Evolutionary conservation across 1,284 basidiomycete species (phyloP), one percentile per base, ranked within the genome.

Genomic region (Ganoderma sinense): DNA sequence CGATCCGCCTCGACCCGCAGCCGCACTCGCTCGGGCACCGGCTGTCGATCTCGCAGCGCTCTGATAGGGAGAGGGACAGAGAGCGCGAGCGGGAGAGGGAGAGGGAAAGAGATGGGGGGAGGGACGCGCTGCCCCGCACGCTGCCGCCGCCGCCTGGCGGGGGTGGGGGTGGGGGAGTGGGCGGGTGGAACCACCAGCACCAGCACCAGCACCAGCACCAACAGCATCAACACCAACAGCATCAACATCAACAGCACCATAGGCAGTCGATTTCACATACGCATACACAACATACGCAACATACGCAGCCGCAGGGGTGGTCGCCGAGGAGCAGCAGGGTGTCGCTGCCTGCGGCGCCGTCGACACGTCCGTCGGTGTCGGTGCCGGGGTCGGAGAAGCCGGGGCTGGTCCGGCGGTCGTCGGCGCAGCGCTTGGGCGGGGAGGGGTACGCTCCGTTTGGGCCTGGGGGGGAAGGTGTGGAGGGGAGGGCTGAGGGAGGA

Each of bases 1-100:
- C 84, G 1, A 82, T 81, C 33, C 84, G 88, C 43, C 77, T 87
- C 64, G 89, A 89, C 56, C 74, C 76, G 39, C 76, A 59, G 56
- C 33, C 56, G 7, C 5, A 6, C 7, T n/a, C 45, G 13, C 55
- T 33, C 3, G 31, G 16, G 18, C 56, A 59, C 59, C 59, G 36
- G 59, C 23, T 13, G 36, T 40, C 59, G 23, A 39, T 40, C 36
- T 16, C 36, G 36, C n/a, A 16, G 39, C 56, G 33, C 56, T 11
- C 23, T 7, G 31, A 60, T 1, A 16, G 36, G 31, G 56, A 56
- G 8, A 11, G 26, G 26, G 66, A 43, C 4, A n/a, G 66, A 11
- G 56, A 62, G 36, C 51, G 67, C 31, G 68, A 63, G 36, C 33
- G 64, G 23, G 63, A 62, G 5, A 0, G 41, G 41, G 40, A 13